These are phyloP conservation scores for Austroboletus festivus DNA, from an alignment of 768 basidiomycete species.

Conservation along the genomic window DNA sequence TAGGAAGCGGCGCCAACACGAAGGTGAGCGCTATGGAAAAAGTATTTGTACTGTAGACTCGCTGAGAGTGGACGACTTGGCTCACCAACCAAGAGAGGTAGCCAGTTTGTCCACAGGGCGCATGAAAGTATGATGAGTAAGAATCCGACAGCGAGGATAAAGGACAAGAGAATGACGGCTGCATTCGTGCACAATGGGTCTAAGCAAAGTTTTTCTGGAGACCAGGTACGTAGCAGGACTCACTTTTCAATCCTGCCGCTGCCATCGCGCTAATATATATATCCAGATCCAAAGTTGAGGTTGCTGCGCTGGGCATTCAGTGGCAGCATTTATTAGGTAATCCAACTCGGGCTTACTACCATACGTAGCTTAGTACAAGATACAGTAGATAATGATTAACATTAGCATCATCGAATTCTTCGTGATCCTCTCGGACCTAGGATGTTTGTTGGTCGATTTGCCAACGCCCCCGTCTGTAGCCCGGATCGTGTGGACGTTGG, in stretches of 20 bases:
- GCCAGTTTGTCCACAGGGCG: constrained; percentile 94
- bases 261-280: constrained; percentile 40
- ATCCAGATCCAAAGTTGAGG: background rate
- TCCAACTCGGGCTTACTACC: background rate
- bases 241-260: constrained; percentile 70
- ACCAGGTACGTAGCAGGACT: constrained; percentile 15
- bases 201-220: too few species aligned
- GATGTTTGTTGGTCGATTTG: constrained; percentile 35
- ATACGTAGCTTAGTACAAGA: too few species aligned
- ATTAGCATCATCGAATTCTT: constrained; percentile 20
- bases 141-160: constrained; percentile 97
- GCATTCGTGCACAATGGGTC: constrained; percentile 4
- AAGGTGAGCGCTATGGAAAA: constrained; percentile 75
- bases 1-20: constrained; percentile 93
- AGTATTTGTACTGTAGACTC: background rate
- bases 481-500: constrained; percentile 17
- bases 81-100: constrained; percentile 93
- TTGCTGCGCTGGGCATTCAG: constrained; percentile 5
- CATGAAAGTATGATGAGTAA: constrained; percentile 96
- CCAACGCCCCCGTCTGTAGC: constrained; percentile 26
- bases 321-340: constrained; percentile 21
- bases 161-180: constrained; percentile 96
- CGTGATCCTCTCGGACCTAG: constrained; percentile 33
- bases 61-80: constrained; percentile 6
- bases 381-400: too few species aligned